Conservation (phyloP, 768 basidiomycete species). For the Tubosaeta brunneosetosa region DNA sequence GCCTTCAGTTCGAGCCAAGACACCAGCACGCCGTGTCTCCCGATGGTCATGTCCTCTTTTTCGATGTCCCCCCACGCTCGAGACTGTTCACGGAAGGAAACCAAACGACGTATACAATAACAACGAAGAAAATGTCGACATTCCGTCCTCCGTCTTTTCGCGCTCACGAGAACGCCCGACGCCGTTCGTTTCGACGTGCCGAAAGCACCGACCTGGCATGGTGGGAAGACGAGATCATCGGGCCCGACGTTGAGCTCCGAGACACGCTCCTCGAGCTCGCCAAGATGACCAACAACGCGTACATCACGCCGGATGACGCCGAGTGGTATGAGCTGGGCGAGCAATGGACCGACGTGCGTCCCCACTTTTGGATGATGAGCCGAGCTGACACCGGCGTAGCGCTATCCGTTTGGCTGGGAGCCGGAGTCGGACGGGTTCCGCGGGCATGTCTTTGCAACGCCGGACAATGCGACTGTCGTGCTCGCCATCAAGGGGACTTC, state of each 20-base stretch:
- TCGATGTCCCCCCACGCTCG: constrained; percentile 36
- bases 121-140: constrained; percentile 34
- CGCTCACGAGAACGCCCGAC: constrained; percentile 40
- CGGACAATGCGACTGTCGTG: constrained; percentile 79
- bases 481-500: constrained; percentile 94
- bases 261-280: constrained; percentile 77
- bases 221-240: constrained; percentile 69
- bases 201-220: constrained; percentile 52
- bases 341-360: constrained; percentile 54
- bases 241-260: constrained; percentile 72
- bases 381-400: constrained; percentile 1
- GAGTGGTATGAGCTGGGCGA: constrained; percentile 76
- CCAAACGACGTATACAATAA: constrained; percentile 33
- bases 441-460: constrained; percentile 85
- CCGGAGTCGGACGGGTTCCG: constrained; percentile 82
- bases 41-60: constrained; percentile 49
- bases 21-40: constrained; percentile 55
- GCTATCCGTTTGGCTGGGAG: constrained; percentile 88
- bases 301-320: constrained; percentile 54
- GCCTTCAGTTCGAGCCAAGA: constrained; percentile 51
- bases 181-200: constrained; percentile 41
- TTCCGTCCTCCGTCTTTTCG: constrained; percentile 47
- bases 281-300: constrained; percentile 95
- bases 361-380: neutral
- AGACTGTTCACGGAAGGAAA: constrained; percentile 7